A percentile compares a stretch with the other conserved stretches of the same genome.
Conservation (phyloP, 768 basidiomycete genomes). For the Xanthoconium purpureum region DNA sequence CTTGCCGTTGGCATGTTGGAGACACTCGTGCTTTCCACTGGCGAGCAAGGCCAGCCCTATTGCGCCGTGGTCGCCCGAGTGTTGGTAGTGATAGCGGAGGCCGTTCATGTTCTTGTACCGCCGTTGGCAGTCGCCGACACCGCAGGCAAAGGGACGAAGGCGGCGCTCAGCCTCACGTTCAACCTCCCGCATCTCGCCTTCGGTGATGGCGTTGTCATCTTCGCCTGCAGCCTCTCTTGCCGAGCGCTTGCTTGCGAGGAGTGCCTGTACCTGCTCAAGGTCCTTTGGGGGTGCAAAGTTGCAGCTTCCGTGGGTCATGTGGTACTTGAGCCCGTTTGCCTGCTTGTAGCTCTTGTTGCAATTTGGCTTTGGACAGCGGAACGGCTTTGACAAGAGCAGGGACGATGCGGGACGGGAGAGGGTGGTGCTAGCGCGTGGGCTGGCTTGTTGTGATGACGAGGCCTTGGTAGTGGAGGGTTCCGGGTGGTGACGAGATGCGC, state of each 20-base stretch:
- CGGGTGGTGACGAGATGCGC: slow-evolving; percentile 19
- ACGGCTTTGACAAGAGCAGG: slow-evolving; percentile 77
- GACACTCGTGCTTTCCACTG: slow-evolving; percentile 62
- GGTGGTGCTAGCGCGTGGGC: slow-evolving; percentile 41
- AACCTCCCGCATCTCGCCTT: slow-evolving; percentile 65
- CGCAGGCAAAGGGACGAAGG: slow-evolving; percentile 83
- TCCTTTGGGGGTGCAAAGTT: slow-evolving; percentile 91
- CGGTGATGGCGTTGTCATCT: slow-evolving; percentile 44
- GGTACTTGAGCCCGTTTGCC: slow-evolving; percentile 92
- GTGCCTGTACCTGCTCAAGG: slow-evolving; percentile 68
- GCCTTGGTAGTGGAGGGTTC: slow-evolving; percentile 13
- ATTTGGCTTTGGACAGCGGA: slow-evolving; percentile 90
- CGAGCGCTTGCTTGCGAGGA: slow-evolving; percentile 51
- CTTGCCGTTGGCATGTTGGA: slow-evolving; percentile 36
- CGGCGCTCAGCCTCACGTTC: slow-evolving; percentile 83
- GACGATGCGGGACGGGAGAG: slow-evolving; percentile 53
- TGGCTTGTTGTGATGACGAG: slow-evolving; percentile 25
- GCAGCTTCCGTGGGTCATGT: slow-evolving; percentile 89
- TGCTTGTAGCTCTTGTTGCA: slow-evolving; percentile 98
- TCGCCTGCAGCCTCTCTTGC: slow-evolving; percentile 41
- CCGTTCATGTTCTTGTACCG: slow-evolving; percentile 99
- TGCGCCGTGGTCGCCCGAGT: slow-evolving; percentile 92
- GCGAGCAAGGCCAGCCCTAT: slow-evolving; percentile 83
- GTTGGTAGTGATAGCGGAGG: slow-evolving; percentile 92
- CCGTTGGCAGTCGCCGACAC: slow-evolving; percentile 80